These are phyloP conservation scores for Posidonia australis DNA, from an alignment of 106 monocot genomes.

Conservation along the genomic window DNA sequence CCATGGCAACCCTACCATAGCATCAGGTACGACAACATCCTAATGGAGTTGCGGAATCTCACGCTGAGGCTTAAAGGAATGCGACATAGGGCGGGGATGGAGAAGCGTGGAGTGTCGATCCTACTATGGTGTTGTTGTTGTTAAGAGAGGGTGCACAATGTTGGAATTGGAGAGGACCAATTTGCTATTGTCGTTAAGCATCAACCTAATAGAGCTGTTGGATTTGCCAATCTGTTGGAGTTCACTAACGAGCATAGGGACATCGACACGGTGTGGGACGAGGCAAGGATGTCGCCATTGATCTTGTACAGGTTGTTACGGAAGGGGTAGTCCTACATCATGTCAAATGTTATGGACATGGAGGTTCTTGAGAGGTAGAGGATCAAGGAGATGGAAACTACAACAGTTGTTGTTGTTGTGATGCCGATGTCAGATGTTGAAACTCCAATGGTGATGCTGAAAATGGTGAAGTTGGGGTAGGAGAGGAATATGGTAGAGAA, in stretches of 20 bases:
- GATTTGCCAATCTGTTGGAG: constrained; percentile 59
- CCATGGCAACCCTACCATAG: constrained; percentile 36
- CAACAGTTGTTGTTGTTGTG: too few species aligned
- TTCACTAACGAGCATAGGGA: constrained; percentile 59
- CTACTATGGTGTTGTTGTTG: constrained; percentile 44
- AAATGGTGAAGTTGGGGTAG: background rate
- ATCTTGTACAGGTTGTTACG: constrained; percentile 67
- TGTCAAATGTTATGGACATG: constrained; percentile 37
- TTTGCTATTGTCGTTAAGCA: constrained; percentile 58
- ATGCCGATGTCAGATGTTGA: too few species aligned
- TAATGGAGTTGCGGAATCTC: constrained; percentile 32
- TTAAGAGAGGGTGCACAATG: constrained; percentile 40
- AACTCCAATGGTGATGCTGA: too few species aligned
- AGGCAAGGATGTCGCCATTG: constrained; percentile 80
- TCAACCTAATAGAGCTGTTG: constrained; percentile 56
- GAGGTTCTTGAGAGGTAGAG: constrained; percentile 50
- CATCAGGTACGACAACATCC: constrained; percentile 56
- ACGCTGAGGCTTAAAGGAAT: constrained; percentile 36
- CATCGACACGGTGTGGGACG: constrained; percentile 49
- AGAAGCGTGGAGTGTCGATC: constrained; percentile 42
- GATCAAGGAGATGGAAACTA: background rate
- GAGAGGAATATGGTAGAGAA: too few species aligned
- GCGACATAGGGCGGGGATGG: constrained; percentile 28
- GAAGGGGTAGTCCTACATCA: constrained; percentile 58
- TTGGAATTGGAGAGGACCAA: constrained; percentile 75